Percentiles rank a stretch among this genome's conserved stretches.
Evolutionary conservation across 192 early-diverging fungal genomes (phyloP).

Genomic region (Linderina pennispora): DNA sequence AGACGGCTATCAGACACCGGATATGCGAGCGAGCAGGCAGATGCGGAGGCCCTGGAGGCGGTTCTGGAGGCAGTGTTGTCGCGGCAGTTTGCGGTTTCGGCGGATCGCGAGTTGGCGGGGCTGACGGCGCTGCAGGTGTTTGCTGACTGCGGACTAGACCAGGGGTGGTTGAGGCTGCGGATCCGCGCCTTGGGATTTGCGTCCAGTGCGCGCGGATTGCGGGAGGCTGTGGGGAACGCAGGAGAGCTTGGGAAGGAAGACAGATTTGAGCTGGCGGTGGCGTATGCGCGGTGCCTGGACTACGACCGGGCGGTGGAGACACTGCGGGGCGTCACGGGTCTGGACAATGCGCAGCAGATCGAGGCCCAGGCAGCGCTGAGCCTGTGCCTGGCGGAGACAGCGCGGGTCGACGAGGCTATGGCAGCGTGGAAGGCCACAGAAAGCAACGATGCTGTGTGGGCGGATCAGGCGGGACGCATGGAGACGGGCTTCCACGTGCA

Average conservation of each 20-base stretch:
- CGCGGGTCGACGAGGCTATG: conserved; percentile 3
- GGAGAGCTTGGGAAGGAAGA: too few species aligned
- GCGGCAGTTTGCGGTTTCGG: conserved; percentile 12
- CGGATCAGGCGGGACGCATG: neutral
- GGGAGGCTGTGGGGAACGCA: too few species aligned
- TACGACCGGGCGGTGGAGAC: neutral
- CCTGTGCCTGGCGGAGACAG: conserved; percentile 18
- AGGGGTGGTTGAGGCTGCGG: neutral
- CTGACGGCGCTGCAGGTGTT: conserved; percentile 31
- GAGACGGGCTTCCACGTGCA: neutral
- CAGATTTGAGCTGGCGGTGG: conserved; percentile 18
- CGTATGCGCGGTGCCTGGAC: conserved; percentile 29
- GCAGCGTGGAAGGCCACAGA: neutral
- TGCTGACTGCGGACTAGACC: conserved; percentile 12
- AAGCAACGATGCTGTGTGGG: conserved; percentile 1
- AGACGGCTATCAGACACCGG: too few species aligned
- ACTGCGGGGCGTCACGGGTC: neutral
- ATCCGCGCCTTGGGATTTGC: conserved; percentile 30
- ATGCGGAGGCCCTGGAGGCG: neutral
- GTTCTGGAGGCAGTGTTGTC: conserved; percentile 12
- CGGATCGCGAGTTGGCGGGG: conserved; percentile 28
- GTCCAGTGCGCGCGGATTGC: too few species aligned
- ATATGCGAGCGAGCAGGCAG: too few species aligned
- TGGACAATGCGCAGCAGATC: conserved; percentile 2
- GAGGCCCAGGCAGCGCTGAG: conserved; percentile 18